Evolutionary conservation across 352 stramenopile genomes (phyloP), one percentile per base, ranked within the genome.

Genomic region (Pythium scleroteichum): DNA sequence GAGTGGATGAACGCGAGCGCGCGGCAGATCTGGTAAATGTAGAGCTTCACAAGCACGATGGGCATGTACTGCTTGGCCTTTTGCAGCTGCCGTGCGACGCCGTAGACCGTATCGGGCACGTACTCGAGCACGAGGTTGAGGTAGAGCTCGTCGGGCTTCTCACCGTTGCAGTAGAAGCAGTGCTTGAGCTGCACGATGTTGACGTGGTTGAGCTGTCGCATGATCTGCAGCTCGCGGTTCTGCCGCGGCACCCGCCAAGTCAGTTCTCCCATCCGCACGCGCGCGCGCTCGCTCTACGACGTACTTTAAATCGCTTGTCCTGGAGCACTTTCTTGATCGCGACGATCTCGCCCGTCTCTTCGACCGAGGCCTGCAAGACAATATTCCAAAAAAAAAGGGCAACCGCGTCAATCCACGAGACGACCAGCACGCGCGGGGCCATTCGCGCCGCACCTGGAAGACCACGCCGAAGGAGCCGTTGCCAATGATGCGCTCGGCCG

Each of bases 281-380:
- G n/a, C n/a, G n/a, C n/a, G n/a, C n/a, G n/a, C 29, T 10, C 29
- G 5, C 29, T 35, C 10, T 35, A 10, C 5, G 5, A 10, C 44
- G 41, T 42, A 95, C 87, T 80, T 99, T 99, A 76, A 99, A 99
- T 39, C 97, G 86, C 71, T 99, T 99, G 76, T 99, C 97, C 68
- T 99, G 97, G 24, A 99, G 86, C 64, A 99, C 97, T 75, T 99
- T 99, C 79, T 99, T 99, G 68, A 99, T 99, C 10, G 98, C 98
- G 3, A 99, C 98, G 48, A 99, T 93, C 73, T 99, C 94, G 5
- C 95, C 92, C 13, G 96, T 99, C 66, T 99, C 96, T 52, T 98
- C 94, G 14, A 99, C 93, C 13, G 85, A 91, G 8, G 96, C 97
- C 72, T 87, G 33, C 16, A 26, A 46, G 24, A 24, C 29, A n/a